These are phyloP conservation scores for Xylaria telfairii DNA, from an alignment of 495 filamentous ascomycete genomes.

Conservation along the genomic window DNA sequence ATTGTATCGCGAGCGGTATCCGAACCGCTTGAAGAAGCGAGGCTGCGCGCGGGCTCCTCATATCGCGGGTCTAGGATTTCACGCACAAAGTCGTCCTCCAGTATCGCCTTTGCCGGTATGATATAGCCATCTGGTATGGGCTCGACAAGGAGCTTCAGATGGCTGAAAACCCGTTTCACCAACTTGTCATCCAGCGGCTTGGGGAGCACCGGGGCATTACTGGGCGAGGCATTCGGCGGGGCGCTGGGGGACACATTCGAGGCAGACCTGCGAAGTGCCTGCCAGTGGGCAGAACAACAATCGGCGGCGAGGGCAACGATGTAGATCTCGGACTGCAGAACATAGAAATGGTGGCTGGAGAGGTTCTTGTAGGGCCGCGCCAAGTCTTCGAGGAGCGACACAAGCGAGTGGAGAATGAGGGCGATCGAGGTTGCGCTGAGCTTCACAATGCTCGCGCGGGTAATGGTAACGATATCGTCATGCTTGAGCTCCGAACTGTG, in stretches of 20 bases:
- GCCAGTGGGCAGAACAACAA: slow-evolving; percentile 66
- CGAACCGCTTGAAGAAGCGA: slow-evolving; percentile 40
- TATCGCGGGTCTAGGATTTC: slow-evolving; percentile 37
- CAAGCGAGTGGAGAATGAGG: slow-evolving; percentile 62
- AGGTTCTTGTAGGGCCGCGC: slow-evolving; percentile 53
- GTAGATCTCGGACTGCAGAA: slow-evolving; percentile 65
- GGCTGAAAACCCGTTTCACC: slow-evolving; percentile 49
- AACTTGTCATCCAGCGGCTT: slow-evolving; percentile 46
- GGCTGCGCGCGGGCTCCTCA: slow-evolving; percentile 44
- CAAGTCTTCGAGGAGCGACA: slow-evolving; percentile 57
- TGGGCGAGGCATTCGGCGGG: slow-evolving; percentile 12
- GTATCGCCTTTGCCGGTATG: slow-evolving; percentile 51
- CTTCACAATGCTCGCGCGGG: slow-evolving; percentile 65
- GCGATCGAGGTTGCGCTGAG: slow-evolving; percentile 60
- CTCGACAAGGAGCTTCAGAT: slow-evolving; percentile 50
- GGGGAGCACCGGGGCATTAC: slow-evolving; percentile 28
- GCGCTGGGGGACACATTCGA: slow-evolving; percentile 31
- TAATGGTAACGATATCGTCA: slow-evolving; percentile 66
- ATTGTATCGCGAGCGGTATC: slow-evolving; percentile 50
- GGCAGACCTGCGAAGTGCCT: slow-evolving; percentile 44
- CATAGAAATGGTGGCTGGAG: slow-evolving; percentile 55
- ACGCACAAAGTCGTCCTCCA: slow-evolving; percentile 48
- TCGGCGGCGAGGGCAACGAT: slow-evolving; percentile 66
- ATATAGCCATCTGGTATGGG: slow-evolving; percentile 56
- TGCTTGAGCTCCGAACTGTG: slow-evolving; percentile 61